Evolutionary conservation across 208 protist genomes (phyloP).

Genomic region (Trypanosoma rangeli): DNA sequence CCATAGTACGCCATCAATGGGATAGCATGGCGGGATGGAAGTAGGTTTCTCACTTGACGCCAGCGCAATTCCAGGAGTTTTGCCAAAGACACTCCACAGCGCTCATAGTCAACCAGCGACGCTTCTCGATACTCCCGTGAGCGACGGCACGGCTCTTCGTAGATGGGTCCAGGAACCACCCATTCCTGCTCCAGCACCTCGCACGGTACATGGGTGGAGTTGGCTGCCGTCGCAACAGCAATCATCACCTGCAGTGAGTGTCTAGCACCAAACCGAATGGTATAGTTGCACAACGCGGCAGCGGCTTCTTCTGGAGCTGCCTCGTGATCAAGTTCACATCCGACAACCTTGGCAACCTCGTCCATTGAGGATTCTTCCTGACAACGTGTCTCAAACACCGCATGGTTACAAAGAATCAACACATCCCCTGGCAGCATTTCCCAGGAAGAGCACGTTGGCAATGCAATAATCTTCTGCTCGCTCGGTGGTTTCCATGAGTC

Average conservation of each 20-base stretch:
- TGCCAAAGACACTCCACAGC: neutral
- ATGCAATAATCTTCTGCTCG: slow-evolving; percentile 76
- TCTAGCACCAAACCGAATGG: slow-evolving; percentile 66
- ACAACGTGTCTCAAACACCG: slow-evolving; percentile 65
- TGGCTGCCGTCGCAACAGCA: slow-evolving; percentile 36
- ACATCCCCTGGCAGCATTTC: slow-evolving; percentile 75
- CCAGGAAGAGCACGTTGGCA: slow-evolving; percentile 65
- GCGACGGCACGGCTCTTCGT: slow-evolving; percentile 53
- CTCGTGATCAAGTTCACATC: slow-evolving; percentile 37
- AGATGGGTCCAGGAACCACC: slow-evolving; percentile 69
- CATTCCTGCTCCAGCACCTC: slow-evolving; percentile 33
- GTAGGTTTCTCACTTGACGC: slow-evolving; percentile 48
- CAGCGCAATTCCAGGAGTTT: slow-evolving; percentile 63
- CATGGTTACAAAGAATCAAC: slow-evolving; percentile 74
- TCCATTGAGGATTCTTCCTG: slow-evolving; percentile 69
- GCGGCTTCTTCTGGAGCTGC: slow-evolving; percentile 51
- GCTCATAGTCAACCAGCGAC: too few relatives aligned
- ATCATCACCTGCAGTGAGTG: slow-evolving; percentile 82
- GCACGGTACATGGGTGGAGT: neutral
- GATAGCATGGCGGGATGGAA: slow-evolving; percentile 46
- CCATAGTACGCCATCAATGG: slow-evolving; percentile 53
- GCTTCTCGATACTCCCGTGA: neutral
- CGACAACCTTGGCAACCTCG: slow-evolving; percentile 72
- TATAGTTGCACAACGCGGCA: slow-evolving; percentile 72
- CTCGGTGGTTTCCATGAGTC: slow-evolving; percentile 48